Percentiles rank a stretch among this genome's conserved stretches.
phyloP scores from a whole-genome alignment of 257 asterid genomes.

The Solanum paucissectum region DNA sequence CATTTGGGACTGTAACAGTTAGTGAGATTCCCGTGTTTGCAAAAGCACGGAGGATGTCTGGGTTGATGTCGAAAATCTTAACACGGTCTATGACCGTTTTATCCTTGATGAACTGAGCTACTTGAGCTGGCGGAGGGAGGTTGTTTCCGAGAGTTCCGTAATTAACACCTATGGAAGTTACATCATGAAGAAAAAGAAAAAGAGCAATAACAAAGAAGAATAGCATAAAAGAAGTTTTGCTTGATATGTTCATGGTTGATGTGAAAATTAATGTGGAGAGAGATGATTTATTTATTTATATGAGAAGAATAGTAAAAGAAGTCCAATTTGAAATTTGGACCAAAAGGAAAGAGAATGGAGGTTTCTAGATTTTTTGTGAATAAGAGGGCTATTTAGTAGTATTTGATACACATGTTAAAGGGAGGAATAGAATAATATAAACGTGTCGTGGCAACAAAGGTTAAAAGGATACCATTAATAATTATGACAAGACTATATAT shows the following conservation, averaged over 20 bases:
- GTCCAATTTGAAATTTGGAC: background rate
- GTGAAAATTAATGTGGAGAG: background rate
- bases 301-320: background rate
- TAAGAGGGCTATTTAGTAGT: background rate
- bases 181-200: constrained; percentile 12
- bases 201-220: background rate
- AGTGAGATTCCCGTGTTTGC: constrained; percentile 64
- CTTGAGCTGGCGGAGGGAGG: constrained; percentile 73
- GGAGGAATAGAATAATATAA: background rate
- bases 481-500: background rate
- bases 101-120: constrained; percentile 59
- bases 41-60: constrained; percentile 72
- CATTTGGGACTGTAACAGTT: constrained; percentile 81
- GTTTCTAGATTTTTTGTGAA: background rate
- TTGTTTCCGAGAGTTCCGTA: constrained; percentile 83
- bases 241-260: background rate
- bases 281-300: background rate
- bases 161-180: constrained; percentile 62
- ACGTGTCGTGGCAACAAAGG: background rate
- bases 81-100: constrained; percentile 65
- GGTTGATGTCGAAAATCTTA: constrained; percentile 77
- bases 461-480: background rate
- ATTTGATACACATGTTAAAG: background rate
- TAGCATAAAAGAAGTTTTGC: background rate
- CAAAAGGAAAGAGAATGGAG: background rate